Evolutionary conservation across 192 early-diverging fungal genomes (phyloP).

Genomic region (Backusella sp.): DNA sequence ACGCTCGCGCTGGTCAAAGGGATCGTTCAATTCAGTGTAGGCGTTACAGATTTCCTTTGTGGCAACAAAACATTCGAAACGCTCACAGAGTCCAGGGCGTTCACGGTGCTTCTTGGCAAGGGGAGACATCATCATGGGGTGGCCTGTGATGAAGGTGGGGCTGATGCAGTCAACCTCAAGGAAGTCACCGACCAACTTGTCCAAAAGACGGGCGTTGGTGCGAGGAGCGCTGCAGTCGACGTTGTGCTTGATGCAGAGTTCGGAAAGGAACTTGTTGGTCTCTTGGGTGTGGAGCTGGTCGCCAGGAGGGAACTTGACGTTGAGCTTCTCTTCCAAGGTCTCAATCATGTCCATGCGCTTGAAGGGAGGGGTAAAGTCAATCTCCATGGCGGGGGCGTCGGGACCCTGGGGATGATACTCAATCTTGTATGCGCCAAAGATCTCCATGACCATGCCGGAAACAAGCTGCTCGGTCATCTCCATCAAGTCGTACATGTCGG

Average conservation of each 20-base stretch:
- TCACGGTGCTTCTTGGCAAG: conserved; percentile 96
- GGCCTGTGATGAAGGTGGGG: conserved; percentile 95
- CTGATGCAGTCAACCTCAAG: conserved; percentile 75
- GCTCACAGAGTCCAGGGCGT: conserved; percentile 89
- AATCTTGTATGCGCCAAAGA: conserved; percentile 90
- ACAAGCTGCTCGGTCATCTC: conserved; percentile 87
- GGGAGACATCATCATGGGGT: conserved; percentile 99
- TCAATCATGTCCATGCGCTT: conserved; percentile 90
- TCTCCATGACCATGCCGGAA: conserved; percentile 90
- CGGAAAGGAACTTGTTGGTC: conserved; percentile 87
- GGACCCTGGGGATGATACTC: conserved; percentile 93
- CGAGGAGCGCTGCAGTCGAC: conserved; percentile 95
- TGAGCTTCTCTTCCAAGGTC: conserved; percentile 87
- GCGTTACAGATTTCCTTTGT: conserved; percentile 99
- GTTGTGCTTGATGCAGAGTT: conserved; percentile 92
- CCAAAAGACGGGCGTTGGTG: conserved; percentile 88
- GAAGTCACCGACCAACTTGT: conserved; percentile 91
- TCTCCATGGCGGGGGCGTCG: conserved; percentile 69
- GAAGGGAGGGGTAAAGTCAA: conserved; percentile 98
- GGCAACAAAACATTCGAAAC: conserved; percentile 98
- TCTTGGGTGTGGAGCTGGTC: conserved; percentile 76
- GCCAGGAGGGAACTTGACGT: conserved; percentile 89
- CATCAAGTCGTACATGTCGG: conserved; percentile 96
- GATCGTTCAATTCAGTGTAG: conserved; percentile 99
- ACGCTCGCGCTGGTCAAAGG: conserved; percentile 96